Conservation (phyloP, 495 filamentous ascomycete species). For the Bacidia gigantensis region DNA sequence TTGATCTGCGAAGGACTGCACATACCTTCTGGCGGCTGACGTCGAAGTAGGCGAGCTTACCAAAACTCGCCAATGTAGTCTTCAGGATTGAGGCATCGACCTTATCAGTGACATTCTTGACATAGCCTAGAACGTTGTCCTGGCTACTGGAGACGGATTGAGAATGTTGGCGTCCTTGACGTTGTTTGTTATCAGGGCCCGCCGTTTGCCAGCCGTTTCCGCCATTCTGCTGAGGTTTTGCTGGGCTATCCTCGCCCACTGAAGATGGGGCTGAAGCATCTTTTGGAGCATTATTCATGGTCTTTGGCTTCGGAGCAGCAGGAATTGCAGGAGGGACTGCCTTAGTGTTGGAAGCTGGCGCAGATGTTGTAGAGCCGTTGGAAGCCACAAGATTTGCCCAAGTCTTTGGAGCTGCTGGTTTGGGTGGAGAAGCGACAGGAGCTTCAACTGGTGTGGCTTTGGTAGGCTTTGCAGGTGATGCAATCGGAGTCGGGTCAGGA, state of each 20-base stretch:
- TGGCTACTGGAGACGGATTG: slow-evolving; percentile 37
- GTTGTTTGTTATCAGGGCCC: slow-evolving; percentile 61
- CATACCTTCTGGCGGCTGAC: slow-evolving; percentile 81
- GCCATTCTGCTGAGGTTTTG: slow-evolving; percentile 34
- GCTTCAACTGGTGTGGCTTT: slow-evolving; percentile 43
- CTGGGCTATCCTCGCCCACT: slow-evolving; percentile 29
- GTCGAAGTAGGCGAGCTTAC: slow-evolving; percentile 74
- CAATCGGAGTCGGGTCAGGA: slow-evolving; percentile 36
- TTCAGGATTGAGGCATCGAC: slow-evolving; percentile 55
- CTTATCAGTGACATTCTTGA: slow-evolving; percentile 86
- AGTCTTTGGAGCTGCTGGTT: slow-evolving; percentile 50
- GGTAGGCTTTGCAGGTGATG: slow-evolving; percentile 35
- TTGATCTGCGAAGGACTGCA: neutral
- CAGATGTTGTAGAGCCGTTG: slow-evolving; percentile 24
- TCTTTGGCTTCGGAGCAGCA: slow-evolving; percentile 28
- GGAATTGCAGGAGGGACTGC: slow-evolving; percentile 23
- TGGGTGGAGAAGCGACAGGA: slow-evolving; percentile 15
- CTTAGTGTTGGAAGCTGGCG: slow-evolving; percentile 28
- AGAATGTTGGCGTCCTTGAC: slow-evolving; percentile 50
- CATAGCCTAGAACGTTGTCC: slow-evolving; percentile 64
- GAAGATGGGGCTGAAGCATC: slow-evolving; percentile 20
- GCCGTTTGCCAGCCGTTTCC: slow-evolving; percentile 67
- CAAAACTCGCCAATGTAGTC: slow-evolving; percentile 52
- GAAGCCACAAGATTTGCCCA: slow-evolving; percentile 73
- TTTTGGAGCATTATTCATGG: slow-evolving; percentile 28